Evolutionary conservation across 2,329 filamentous ascomycete genomes (phyloP).

Genomic region (Trichoderma breve): DNA sequence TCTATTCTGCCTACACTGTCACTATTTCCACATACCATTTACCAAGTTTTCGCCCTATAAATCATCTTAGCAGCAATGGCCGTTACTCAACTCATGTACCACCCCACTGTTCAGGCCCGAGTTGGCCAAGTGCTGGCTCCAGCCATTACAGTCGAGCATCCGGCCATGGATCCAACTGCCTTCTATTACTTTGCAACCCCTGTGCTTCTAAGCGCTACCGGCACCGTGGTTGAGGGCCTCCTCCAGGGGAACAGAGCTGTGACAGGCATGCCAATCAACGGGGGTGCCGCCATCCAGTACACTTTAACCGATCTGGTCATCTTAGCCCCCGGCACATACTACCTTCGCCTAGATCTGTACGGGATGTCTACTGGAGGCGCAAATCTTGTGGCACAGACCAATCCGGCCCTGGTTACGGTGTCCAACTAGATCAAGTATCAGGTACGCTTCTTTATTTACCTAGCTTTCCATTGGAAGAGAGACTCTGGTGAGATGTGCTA

Average conservation of each 20-base stretch:
- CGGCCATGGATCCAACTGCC: neutral
- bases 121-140: conserved; percentile 26
- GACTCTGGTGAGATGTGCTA: neutral
- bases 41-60: neutral
- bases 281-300: conserved; percentile 25
- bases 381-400: conserved; percentile 22
- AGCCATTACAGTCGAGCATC: conserved; percentile 26
- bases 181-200: conserved; percentile 33
- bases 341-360: conserved; percentile 32
- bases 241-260: conserved; percentile 24
- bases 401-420: conserved; percentile 23
- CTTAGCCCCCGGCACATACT: conserved; percentile 26
- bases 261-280: conserved; percentile 23
- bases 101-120: conserved; percentile 25
- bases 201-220: conserved; percentile 24
- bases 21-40: neutral
- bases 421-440: neutral
- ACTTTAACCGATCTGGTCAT: conserved; percentile 30
- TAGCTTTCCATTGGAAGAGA: neutral
- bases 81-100: conserved; percentile 24
- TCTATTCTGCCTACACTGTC: neutral
- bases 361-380: conserved; percentile 19
- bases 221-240: conserved; percentile 23
- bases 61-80: neutral
- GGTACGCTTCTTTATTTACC: neutral